phyloP scores from a whole-genome alignment of 1,139 yeast species.

The Lodderomyces orthopsilosis region DNA sequence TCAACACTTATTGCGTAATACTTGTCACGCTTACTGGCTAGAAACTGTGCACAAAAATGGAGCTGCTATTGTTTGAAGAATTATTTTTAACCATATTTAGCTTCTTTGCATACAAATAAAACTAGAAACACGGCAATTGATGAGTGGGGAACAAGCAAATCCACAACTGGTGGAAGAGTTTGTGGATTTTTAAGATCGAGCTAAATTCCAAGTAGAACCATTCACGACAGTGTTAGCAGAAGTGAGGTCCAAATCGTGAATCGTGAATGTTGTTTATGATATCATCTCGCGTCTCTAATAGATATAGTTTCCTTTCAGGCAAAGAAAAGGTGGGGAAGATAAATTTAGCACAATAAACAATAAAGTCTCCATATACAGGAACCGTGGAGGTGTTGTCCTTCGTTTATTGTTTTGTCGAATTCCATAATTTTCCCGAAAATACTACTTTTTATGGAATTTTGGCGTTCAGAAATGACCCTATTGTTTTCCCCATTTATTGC shows the following conservation, averaged over 20 bases:
- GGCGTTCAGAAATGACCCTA: too few species aligned
- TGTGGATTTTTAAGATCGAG: too few species aligned
- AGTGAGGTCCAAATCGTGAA: too few species aligned
- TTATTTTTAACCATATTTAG: not conserved
- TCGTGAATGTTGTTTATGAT: too few species aligned
- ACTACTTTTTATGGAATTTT: too few species aligned
- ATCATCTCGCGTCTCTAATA: too few species aligned
- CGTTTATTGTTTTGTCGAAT: too few species aligned
- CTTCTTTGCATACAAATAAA: not conserved
- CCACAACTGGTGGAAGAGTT: too few species aligned
- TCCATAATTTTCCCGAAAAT: too few species aligned
- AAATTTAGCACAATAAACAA: not conserved
- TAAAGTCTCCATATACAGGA: not conserved
- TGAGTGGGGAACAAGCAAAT: not conserved
- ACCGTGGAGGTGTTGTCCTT: not conserved
- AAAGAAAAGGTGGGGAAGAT: not conserved
- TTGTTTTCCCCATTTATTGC: not conserved
- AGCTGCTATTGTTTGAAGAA: not conserved
- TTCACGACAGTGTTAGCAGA: too few species aligned
- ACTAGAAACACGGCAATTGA: not conserved
- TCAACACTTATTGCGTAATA: not conserved
- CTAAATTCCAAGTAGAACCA: too few species aligned
- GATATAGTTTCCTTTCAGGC: too few species aligned
- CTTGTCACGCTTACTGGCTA: not conserved
- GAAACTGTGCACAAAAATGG: not conserved